A percentile compares a stretch with the other conserved stretches of the same genome.
Conservation (phyloP, 2,329 filamentous ascomycete species). For the Neofusicoccum sp. region DNA sequence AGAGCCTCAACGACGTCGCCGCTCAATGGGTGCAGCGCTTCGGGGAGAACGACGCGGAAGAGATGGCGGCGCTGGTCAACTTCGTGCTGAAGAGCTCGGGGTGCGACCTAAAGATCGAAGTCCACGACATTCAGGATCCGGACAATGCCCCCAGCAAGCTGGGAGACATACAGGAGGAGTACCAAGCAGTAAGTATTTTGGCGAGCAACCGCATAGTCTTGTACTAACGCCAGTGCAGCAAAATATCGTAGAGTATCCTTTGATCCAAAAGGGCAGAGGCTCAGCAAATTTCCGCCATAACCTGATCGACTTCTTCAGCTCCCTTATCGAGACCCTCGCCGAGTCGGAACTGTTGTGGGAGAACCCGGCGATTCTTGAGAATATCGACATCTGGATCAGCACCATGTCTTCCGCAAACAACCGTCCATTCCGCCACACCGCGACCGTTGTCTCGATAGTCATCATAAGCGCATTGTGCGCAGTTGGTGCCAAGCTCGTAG, state of each 20-base stretch:
- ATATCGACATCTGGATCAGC: constrained; percentile 83
- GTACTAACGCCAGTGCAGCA: constrained; percentile 45
- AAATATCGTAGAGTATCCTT: constrained; percentile 85
- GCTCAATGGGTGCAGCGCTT: constrained; percentile 59
- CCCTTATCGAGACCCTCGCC: constrained; percentile 74
- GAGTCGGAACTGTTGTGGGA: constrained; percentile 79
- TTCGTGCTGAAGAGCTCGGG: constrained; percentile 68
- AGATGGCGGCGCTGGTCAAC: constrained; percentile 51
- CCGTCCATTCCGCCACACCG: constrained; percentile 90
- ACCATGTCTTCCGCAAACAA: constrained; percentile 86
- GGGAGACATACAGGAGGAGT: constrained; percentile 81
- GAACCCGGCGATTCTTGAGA: constrained; percentile 76
- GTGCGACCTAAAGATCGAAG: constrained; percentile 73
- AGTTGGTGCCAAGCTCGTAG: constrained; percentile 68
- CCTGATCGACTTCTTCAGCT: constrained; percentile 74
- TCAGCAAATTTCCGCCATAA: constrained; percentile 74
- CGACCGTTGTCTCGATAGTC: constrained; percentile 78
- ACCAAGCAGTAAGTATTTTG: constrained; percentile 64
- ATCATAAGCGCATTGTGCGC: constrained; percentile 76
- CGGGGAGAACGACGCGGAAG: constrained; percentile 53
- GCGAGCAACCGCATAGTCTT: not conserved
- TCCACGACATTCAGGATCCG: constrained; percentile 82
- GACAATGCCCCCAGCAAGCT: constrained; percentile 80
- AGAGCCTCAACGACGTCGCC: constrained; percentile 55
- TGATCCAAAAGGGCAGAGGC: constrained; percentile 77